Percentiles rank a stretch among this genome's conserved stretches.
Conservation (phyloP, 2,329 filamentous ascomycete genomes). For the Sordariomycetes sp. region DNA sequence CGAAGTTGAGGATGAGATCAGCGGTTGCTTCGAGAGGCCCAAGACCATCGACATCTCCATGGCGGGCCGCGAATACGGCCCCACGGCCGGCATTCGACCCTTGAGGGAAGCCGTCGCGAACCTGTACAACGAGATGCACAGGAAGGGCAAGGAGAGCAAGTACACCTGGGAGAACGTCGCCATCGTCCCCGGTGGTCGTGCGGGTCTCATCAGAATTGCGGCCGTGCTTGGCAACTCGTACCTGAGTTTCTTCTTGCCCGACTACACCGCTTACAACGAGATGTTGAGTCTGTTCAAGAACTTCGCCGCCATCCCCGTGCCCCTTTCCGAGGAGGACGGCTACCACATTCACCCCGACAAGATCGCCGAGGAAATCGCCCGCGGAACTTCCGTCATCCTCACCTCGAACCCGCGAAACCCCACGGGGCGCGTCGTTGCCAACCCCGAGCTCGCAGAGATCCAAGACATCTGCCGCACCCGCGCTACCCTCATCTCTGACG, state of each 20-base stretch:
- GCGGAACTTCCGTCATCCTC: constrained; percentile 79
- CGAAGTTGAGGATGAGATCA: constrained; percentile 88
- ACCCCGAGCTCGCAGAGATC: constrained; percentile 79
- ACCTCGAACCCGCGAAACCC: constrained; percentile 96
- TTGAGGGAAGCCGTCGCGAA: constrained; percentile 81
- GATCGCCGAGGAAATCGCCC: constrained; percentile 82
- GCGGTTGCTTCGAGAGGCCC: constrained; percentile 79
- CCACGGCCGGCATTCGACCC: constrained; percentile 88
- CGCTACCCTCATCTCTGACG: constrained; percentile 87
- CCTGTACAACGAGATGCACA: constrained; percentile 89
- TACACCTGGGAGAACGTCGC: constrained; percentile 98
- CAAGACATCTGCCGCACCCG: constrained; percentile 88
- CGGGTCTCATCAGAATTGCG: constrained; percentile 88
- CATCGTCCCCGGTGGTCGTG: constrained; percentile 88
- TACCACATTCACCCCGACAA: constrained; percentile 89
- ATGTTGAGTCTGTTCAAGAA: constrained; percentile 95
- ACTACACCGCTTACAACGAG: constrained; percentile 96
- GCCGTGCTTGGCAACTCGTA: constrained; percentile 90
- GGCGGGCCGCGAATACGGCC: constrained; percentile 79
- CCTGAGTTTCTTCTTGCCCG: constrained; percentile 86
- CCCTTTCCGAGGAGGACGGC: constrained; percentile 72
- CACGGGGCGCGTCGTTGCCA: constrained; percentile 77
- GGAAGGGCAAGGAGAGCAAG: constrained; percentile 75
- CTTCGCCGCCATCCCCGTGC: constrained; percentile 82
- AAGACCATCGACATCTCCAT: constrained; percentile 68